Base-by-base conservation (phyloP, 345 rosid genomes). In the Limnanthes douglasii region DNA sequence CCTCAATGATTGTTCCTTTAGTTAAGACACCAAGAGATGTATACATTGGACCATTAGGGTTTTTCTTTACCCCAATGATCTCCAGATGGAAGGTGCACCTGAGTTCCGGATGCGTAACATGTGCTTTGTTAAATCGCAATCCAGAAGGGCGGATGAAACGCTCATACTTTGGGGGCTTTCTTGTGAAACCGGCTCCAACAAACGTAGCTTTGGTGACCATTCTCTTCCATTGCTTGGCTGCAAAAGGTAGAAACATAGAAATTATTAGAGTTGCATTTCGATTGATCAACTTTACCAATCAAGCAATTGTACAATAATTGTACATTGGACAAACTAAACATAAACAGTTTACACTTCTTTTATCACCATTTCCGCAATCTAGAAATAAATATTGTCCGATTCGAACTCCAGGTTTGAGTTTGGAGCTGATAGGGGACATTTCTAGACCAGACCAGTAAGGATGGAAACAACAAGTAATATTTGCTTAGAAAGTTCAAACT, bases 111-210 rank as follows among this genome's bases (percentile, higher is more conserved):
- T 90, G 96, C 2, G 94, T 90, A 5, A 90, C 88, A 31, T 90
- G 94, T 14, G 94, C 93, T 57, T 90, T 80, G n/a, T 74, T 72
- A 54, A 90, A 80, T 27, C 93, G 73, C 46, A 84, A 26, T 1
- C 98, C 96, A 9, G 98, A 66, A 28, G 94, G 94, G 11, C 94
- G 82, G 33, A 90, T 90, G 48, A 84, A 84, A 3, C 92, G 73
- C 72, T 90, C 98, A 2, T 83, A 88, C 69, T 90, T 84, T 17
- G 95, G 98, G 27, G 98, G 95, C 50, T 84, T 90, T 51, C 98
- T 68, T 0, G 96, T 79, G 50, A 90, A 84, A 53, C 82, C 82
- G 11, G 85, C 77, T 41, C 94, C 94, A 3, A 75, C 92, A 48
- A 79, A 90, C 16, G 94, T 84, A 54, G 65, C 95, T 58, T 90